Percentiles rank a stretch among this genome's conserved stretches.
Conservation (phyloP, 441 rosid species). For the Codiaeum variegatum region DNA sequence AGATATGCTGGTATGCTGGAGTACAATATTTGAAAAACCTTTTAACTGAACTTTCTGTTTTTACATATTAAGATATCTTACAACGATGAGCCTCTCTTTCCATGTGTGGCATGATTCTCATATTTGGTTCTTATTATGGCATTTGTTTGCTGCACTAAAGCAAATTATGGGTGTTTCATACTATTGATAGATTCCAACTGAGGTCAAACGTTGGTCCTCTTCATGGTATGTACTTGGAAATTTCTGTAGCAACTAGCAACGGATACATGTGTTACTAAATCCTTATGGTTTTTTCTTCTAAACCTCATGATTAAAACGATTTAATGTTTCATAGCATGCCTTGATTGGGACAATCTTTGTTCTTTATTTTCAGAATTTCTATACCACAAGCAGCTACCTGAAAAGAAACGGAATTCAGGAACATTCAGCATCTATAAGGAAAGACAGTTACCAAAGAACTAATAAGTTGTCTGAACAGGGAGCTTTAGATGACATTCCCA, state of each 20-base stretch:
- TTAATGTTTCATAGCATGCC: neutral
- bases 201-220: neutral
- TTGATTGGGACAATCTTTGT: conserved; percentile 15
- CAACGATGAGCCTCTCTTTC: neutral
- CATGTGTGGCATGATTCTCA: neutral
- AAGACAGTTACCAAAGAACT: conserved; percentile 33
- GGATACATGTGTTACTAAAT: neutral
- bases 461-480: conserved; percentile 51
- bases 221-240: neutral
- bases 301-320: neutral
- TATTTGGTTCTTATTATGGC: conserved; percentile 3
- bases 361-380: conserved; percentile 43
- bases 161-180: neutral
- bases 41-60: neutral
- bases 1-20: neutral
- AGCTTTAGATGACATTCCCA: conserved; percentile 69
- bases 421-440: conserved; percentile 30
- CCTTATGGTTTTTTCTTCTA: neutral
- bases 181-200: neutral
- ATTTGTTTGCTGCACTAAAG: neutral
- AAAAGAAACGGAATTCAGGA: conserved; percentile 37
- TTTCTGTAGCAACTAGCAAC: neutral
- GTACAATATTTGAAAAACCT: neutral
- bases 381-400: conserved; percentile 39
- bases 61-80: neutral